Conservation (phyloP, 768 basidiomycete species). For the Pleurotus djamor region DNA sequence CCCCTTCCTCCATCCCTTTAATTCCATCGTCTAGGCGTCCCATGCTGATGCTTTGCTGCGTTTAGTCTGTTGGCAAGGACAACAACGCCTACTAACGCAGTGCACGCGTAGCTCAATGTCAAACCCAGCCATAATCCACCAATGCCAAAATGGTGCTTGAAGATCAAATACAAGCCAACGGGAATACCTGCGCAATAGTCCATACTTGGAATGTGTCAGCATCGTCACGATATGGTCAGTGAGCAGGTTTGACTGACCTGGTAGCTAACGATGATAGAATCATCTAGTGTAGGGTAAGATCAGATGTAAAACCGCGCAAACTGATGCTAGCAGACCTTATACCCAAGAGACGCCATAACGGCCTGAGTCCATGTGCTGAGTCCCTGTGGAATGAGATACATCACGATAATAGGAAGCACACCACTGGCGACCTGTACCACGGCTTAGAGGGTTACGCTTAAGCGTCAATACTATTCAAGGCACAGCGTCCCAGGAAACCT, state of each 20-base stretch:
- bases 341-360: slow-evolving; percentile 1
- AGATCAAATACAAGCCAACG: slow-evolving; percentile 3
- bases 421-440: slow-evolving; percentile 1
- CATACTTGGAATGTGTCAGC: background rate
- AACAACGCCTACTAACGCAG: background rate
- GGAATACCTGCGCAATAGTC: slow-evolving; percentile 8
- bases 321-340: background rate
- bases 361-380: slow-evolving; percentile 6
- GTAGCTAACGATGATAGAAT: background rate
- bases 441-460: background rate
- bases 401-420: background rate
- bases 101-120: background rate
- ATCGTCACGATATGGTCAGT: background rate
- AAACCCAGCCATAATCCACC: slow-evolving; percentile 9
- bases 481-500: background rate
- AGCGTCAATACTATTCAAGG: too few species aligned
- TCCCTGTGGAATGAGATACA: slow-evolving; percentile 2
- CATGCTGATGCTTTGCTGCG: background rate
- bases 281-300: background rate
- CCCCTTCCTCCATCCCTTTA: background rate
- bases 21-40: too few species aligned
- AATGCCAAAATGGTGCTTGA: slow-evolving; percentile 5
- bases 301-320: background rate
- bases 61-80: background rate
- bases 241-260: background rate